Conservation (phyloP, 1,284 basidiomycete species). For the Cutaneotrichosporon cavernicola region DNA sequence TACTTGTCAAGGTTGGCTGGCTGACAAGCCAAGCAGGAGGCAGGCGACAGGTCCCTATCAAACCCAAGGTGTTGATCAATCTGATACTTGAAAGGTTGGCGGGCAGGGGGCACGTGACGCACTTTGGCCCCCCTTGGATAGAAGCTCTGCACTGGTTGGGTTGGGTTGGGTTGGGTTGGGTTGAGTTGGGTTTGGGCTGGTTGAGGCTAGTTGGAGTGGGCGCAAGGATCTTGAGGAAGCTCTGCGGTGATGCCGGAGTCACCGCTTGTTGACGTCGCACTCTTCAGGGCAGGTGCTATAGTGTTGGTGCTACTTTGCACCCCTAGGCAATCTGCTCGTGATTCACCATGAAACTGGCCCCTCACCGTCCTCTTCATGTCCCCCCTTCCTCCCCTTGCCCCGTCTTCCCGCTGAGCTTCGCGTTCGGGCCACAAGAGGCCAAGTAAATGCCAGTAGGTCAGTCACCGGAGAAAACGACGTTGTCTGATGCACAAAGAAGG, state of each 20-base stretch:
- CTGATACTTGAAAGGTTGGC: background rate
- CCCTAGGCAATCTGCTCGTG: background rate
- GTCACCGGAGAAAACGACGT: background rate
- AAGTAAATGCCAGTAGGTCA: background rate
- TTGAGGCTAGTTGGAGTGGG: no score
- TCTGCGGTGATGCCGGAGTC: background rate
- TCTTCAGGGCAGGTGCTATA: background rate
- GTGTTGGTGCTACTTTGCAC: background rate
- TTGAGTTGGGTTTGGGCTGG: background rate
- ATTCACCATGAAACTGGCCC: background rate
- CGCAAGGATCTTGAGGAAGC: background rate
- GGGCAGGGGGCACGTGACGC: background rate
- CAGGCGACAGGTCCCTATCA: background rate
- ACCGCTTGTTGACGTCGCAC: background rate
- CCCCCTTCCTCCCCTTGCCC: background rate
- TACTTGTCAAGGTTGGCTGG: constrained; percentile 1
- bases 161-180: background rate
- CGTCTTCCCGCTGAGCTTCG: background rate
- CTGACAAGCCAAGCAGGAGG: background rate
- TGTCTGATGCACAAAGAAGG: background rate
- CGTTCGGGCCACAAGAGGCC: background rate
- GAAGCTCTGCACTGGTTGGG: background rate
- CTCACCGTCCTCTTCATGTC: background rate
- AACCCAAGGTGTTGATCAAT: background rate
- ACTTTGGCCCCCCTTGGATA: background rate